Base-by-base conservation (phyloP, 2,329 filamentous ascomycete genomes). In the Domatiomyces catenatus region DNA sequence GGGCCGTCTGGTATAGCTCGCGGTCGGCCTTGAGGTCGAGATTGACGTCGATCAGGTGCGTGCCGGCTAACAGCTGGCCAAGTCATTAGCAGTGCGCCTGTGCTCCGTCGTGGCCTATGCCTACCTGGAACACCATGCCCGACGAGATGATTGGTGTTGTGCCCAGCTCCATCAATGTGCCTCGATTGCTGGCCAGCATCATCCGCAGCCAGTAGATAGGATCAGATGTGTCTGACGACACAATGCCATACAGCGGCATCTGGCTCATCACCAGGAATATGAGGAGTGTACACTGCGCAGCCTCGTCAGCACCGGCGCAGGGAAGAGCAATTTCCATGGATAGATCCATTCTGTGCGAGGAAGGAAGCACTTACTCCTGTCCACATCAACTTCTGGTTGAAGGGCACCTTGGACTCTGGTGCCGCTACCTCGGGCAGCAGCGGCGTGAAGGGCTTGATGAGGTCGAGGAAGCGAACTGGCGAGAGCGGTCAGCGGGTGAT, bases 251-350 rank as follows among this genome's bases (percentile, higher is more conserved):
- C 56, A 92, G 75, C 59, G 92, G 89, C 92, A 98, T 96, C 75
- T 95, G 92, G 75, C 88, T 95, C 92, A 98, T 98, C 72, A 98
- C 88, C 78, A 98, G 75, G 81, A 98, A 98, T 75, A 96, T 93
- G 70, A 98, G 76, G 63, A 98, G 80, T 59, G 92, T 96, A 69
- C 90, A 81, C 72, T 75, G 56, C 48, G 54, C 43, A 49, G 22
- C 28, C 42, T 20, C 47, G 32, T 50, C 57, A 60, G 50, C 48
- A 45, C 56, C 48, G 45, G 43, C 45, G 49, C 44, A 24, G 22
- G 22, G 22, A 24, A 24, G 6, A 3, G 22, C 6, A 24, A 24
- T 3, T 24, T 24, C 22, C 3, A 24, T 24, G 3, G 22, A 24
- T 6, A 24, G 45, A 47, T 50, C 47, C 39, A 46, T 49, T 44